Evolutionary conservation across 371 early-diverging fungal species (phyloP).

Genomic region (Blyttiomyces sp.): DNA sequence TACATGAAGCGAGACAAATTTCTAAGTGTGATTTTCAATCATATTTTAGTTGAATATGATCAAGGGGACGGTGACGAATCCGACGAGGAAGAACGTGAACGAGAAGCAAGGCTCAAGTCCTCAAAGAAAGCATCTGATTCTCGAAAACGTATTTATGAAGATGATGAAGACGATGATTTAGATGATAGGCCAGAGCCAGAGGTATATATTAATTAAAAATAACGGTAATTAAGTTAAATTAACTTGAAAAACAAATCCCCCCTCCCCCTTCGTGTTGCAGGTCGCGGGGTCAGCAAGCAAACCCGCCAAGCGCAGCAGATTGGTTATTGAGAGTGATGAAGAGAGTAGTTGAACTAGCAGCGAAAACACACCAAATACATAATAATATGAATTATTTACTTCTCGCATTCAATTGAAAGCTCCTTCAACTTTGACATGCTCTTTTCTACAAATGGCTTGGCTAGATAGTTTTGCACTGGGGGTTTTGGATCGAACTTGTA

Average conservation of each 20-base stretch:
- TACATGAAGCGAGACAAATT: not conserved
- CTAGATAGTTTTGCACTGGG: constrained; percentile 46
- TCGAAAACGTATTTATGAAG: not conserved
- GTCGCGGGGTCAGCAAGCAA: too few relatives aligned
- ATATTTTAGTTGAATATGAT: constrained; percentile 15
- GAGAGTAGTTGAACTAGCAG: too few relatives aligned
- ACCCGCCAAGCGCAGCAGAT: too few relatives aligned
- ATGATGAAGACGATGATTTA: not conserved
- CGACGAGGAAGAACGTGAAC: constrained; percentile 23
- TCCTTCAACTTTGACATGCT: constrained; percentile 46
- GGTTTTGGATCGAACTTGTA: constrained; percentile 35
- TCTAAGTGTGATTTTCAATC: not conserved
- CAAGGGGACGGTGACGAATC: constrained; percentile 31
- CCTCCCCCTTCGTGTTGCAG: too few relatives aligned
- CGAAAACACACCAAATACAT: too few relatives aligned
- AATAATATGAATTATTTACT: not conserved
- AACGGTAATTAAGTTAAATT: too few relatives aligned
- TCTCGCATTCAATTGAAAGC: constrained; percentile 45
- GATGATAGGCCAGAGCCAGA: too few relatives aligned
- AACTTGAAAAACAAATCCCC: too few relatives aligned
- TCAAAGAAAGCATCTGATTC: constrained; percentile 1
- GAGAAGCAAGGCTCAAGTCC: constrained; percentile 13
- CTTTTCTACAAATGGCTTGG: constrained; percentile 46
- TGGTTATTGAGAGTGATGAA: too few relatives aligned
- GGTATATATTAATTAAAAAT: too few relatives aligned